These are phyloP conservation scores for Cladosporium sp. DNA, from an alignment of 2,329 filamentous ascomycete species.

Conservation along the genomic window DNA sequence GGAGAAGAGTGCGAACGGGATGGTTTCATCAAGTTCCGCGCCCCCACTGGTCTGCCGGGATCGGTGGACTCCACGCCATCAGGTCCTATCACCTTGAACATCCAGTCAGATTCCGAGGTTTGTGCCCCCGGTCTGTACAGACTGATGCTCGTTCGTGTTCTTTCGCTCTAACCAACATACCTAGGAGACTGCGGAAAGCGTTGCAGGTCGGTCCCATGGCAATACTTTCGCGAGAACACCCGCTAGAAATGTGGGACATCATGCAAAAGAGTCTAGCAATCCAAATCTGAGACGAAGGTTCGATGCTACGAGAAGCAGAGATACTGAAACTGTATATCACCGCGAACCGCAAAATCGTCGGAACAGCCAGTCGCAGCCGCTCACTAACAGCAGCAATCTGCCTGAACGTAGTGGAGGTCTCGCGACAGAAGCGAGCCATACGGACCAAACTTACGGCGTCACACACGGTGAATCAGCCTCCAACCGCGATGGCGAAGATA, in stretches of 20 bases:
- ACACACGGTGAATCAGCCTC: background rate
- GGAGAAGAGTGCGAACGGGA: constrained; percentile 8
- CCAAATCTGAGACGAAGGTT: background rate
- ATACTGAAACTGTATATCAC: background rate
- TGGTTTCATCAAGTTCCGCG: constrained; percentile 14
- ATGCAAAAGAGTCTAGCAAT: background rate
- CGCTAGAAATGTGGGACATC: background rate
- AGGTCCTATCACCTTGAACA: background rate
- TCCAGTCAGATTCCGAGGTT: background rate
- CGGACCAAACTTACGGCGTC: background rate
- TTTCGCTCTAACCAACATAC: background rate
- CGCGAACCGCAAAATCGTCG: background rate
- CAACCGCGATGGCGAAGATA: background rate
- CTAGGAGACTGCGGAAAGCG: background rate
- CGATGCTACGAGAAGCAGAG: background rate
- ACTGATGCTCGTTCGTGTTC: background rate
- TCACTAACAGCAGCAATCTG: background rate
- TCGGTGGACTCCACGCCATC: background rate
- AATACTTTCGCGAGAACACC: background rate
- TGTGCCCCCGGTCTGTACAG: background rate
- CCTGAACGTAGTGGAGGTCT: background rate
- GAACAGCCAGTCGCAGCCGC: background rate
- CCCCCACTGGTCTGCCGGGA: constrained; percentile 5
- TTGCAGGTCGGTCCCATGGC: background rate
- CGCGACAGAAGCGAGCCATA: background rate